A percentile compares a stretch with the other conserved stretches of the same genome.
These are phyloP conservation scores for Setomelanomma holmii DNA, from an alignment of 2,329 filamentous ascomycete species.

Conservation along the genomic window DNA sequence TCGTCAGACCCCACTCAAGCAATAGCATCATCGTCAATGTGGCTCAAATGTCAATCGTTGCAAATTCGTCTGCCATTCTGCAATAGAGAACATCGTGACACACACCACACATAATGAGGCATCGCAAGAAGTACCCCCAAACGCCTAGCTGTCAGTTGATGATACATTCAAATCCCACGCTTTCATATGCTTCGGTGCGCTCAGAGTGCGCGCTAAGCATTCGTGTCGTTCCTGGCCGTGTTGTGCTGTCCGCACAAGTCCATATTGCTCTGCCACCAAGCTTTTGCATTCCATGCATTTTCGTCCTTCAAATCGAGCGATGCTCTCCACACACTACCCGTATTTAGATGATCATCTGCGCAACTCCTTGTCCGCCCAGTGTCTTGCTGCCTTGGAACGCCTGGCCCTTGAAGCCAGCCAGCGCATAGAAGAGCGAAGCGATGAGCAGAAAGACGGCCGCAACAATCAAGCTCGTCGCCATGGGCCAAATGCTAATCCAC, in stretches of 20 bases:
- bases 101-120: constrained; percentile 2
- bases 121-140: constrained; percentile 13
- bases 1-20: constrained; percentile 14
- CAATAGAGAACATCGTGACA: constrained; percentile 11
- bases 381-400: constrained; percentile 94
- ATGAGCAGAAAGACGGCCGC: constrained; percentile 81
- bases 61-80: constrained; percentile 8
- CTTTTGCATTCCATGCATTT: too few species aligned
- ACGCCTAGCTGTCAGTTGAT: constrained; percentile 41
- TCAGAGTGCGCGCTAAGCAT: too few species aligned
- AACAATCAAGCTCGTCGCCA: constrained; percentile 78
- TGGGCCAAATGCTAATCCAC: constrained; percentile 76
- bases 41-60: constrained; percentile 1
- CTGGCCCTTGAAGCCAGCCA: constrained; percentile 82
- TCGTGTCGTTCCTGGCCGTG: too few species aligned
- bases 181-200: too few species aligned
- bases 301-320: too few species aligned
- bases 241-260: too few species aligned
- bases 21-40: constrained; percentile 4
- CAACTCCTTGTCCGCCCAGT: constrained; percentile 88
- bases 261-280: too few species aligned
- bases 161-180: constrained; percentile 26
- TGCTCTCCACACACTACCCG: too few species aligned
- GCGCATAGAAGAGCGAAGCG: constrained; percentile 79
- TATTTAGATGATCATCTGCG: constrained; percentile 96